These are phyloP conservation scores for Saccharomycopsis amapae DNA, from an alignment of 805 yeast genomes.

Conservation along the genomic window DNA sequence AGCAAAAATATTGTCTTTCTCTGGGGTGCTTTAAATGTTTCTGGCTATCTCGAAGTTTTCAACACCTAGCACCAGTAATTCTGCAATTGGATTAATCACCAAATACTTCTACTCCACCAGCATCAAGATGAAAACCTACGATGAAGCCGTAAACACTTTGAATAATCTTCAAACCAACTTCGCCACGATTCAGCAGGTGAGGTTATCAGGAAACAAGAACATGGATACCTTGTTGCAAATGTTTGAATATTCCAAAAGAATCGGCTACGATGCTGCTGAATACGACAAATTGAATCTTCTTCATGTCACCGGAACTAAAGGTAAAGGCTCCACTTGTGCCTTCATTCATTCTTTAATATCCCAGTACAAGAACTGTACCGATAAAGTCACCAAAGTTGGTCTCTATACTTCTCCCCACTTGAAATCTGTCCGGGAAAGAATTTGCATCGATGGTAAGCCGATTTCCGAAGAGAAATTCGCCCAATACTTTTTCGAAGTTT, in stretches of 20 bases:
- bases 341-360: constrained; percentile 74
- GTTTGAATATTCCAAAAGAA: constrained; percentile 67
- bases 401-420: constrained; percentile 96
- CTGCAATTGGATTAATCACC: not conserved
- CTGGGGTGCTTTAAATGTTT: too few relatives aligned
- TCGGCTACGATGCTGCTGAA: constrained; percentile 60
- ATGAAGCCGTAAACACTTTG: constrained; percentile 79
- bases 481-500: constrained; percentile 86
- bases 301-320: constrained; percentile 97
- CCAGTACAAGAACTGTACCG: constrained; percentile 42
- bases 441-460: constrained; percentile 81
- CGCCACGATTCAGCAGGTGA: constrained; percentile 78
- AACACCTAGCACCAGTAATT: too few relatives aligned
- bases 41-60: too few relatives aligned
- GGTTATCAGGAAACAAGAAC: constrained; percentile 59
- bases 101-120: not conserved
- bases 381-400: constrained; percentile 59
- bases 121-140: constrained; percentile 24
- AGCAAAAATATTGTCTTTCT: too few relatives aligned
- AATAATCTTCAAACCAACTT: constrained; percentile 88
- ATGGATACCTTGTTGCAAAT: constrained; percentile 77
- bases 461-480: constrained; percentile 75
- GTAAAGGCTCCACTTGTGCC: constrained; percentile 97
- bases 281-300: constrained; percentile 70
- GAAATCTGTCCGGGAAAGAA: constrained; percentile 86